Evolutionary conservation across 306 rosid species (phyloP).

Genomic region (Ammopiptanthus mongolicus): DNA sequence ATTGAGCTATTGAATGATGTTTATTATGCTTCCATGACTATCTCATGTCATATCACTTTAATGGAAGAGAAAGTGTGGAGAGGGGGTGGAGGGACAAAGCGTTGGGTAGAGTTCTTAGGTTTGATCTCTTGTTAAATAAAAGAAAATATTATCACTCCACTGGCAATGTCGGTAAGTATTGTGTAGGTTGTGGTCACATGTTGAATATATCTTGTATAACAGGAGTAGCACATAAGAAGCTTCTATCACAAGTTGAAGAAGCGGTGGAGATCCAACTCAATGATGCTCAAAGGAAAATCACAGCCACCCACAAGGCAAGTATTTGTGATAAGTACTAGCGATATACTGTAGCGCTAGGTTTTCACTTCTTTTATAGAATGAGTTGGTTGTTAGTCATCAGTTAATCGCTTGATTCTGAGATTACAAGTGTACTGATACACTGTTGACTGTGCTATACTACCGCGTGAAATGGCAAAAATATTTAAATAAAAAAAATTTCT

Average conservation of each 20-base stretch:
- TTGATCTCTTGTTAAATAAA: background rate
- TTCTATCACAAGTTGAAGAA: slow-evolving; percentile 73
- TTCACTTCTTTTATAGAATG: background rate
- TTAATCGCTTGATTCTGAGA: slow-evolving; percentile 12
- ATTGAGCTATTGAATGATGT: background rate
- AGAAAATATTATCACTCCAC: background rate
- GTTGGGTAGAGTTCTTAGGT: background rate
- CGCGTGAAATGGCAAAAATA: no score
- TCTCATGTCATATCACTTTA: background rate
- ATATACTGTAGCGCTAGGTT: background rate
- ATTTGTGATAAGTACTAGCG: background rate
- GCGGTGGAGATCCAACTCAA: slow-evolving; percentile 54
- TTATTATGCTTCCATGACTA: background rate
- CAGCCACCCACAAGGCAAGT: slow-evolving; percentile 69
- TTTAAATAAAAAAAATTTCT: no score
- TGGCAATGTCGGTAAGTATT: slow-evolving; percentile 6
- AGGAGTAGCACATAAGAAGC: slow-evolving; percentile 75
- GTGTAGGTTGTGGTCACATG: slow-evolving; percentile 9
- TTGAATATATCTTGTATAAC: slow-evolving; percentile 21
- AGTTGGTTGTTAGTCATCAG: slow-evolving; percentile 17
- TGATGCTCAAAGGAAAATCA: slow-evolving; percentile 70
- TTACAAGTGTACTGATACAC: background rate
- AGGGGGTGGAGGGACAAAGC: background rate
- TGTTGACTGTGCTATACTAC: background rate
- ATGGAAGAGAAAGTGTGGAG: background rate